phyloP scores from a whole-genome alignment of 495 filamentous ascomycete genomes.

The Cryomyces minteri region DNA sequence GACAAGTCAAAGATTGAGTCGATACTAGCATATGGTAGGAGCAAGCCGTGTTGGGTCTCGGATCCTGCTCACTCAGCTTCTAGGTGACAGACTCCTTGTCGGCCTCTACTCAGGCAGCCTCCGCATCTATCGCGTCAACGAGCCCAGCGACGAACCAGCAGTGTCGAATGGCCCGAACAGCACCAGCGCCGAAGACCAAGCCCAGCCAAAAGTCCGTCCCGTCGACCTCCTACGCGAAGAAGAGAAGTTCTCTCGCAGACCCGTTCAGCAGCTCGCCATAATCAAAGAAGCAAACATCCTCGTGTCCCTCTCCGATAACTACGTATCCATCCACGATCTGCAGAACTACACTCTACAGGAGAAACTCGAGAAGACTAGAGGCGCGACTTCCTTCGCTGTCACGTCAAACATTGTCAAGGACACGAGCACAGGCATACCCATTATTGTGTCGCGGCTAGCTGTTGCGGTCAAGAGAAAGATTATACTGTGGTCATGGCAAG shows the following conservation, averaged over 20 bases:
- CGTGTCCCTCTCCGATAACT: conserved; percentile 73
- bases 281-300: conserved; percentile 88
- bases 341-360: conserved; percentile 67
- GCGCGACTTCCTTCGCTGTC: conserved; percentile 77
- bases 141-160: conserved; percentile 22
- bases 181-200: conserved; percentile 15
- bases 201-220: conserved; percentile 30
- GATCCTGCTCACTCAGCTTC: conserved; percentile 3
- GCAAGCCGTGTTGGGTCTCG: neutral
- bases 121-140: conserved; percentile 80
- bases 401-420: conserved; percentile 92
- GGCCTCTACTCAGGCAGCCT: conserved; percentile 80
- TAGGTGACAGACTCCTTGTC: conserved; percentile 75
- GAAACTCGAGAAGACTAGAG: conserved; percentile 59
- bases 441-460: conserved; percentile 76
- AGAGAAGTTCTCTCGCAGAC: conserved; percentile 78
- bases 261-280: conserved; percentile 81
- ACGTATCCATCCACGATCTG: conserved; percentile 76
- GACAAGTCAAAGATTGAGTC: conserved; percentile 95
- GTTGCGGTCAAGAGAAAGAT: conserved; percentile 85
- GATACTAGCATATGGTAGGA: conserved; percentile 67
- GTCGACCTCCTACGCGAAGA: conserved; percentile 76
- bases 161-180: conserved; percentile 8
- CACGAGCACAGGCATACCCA: conserved; percentile 61
- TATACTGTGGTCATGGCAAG: conserved; percentile 85